Evolutionary conservation across 148 eudicot species (phyloP), one percentile per base, ranked within the genome.

Genomic region (Persicaria tinctoria): DNA sequence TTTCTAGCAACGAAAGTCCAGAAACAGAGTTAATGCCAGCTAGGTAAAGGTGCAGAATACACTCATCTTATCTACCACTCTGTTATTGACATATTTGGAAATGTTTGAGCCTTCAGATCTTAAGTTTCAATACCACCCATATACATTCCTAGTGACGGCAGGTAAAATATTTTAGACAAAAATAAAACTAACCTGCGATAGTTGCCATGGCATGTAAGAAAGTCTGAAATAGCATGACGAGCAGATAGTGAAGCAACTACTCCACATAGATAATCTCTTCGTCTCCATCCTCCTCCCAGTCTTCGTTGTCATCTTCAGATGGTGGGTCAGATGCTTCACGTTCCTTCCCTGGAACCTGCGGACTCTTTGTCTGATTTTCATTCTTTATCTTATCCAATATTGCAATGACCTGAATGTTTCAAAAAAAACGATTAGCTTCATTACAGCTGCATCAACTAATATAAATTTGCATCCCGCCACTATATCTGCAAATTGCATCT

Each of bases 301-400:
- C 86, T 1, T 77, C 83, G 51, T 66, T 4, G 4, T 71, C 74
- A 71, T 87, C 89, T 70, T 89, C 89, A 49, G 81, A 47, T 54
- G 76, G 71, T 50, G 76, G 71, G 62, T 76, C 77, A 41, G 86
- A 68, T 46, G 84, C 49, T 78, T 79, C 86, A 45, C 51, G 69
- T 23, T 76, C 78, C 49, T 76, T 79, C 49, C 23, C 87, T 18
- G 20, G 73, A 72, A 57, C 76, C 47, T 48, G 51, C 46, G 56
- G 75, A 59, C 48, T 76, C 70, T 78, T 84, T 66, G 78, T 78
- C 80, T 92, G 90, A 74, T 85, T 82, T 50, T 85, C 85, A 23
- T 32, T 80, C 84, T 95, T 95, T 51, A 95, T 83, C 82, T 78
- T 88, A 83, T 95, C 99, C 79, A 95, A 87, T 84, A 95, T 95